Conservation (phyloP, 1,139 yeast genomes). For the Zhuliangozyma blackwelliae region DNA sequence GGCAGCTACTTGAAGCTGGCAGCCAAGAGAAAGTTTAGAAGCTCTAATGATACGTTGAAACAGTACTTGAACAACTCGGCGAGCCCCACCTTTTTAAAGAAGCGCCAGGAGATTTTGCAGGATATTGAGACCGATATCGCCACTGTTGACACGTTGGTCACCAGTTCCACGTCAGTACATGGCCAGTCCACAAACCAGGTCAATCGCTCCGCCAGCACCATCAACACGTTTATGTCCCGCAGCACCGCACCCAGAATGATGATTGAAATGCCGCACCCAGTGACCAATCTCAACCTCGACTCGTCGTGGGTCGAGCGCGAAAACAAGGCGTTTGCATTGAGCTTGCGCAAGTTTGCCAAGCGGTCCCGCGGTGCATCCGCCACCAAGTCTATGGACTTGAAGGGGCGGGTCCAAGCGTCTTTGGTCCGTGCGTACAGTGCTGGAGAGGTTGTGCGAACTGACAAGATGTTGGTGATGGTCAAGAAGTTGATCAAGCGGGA, state of each 20-base stretch:
- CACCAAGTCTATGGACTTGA: conserved; percentile 10
- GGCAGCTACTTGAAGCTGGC: conserved; percentile 4
- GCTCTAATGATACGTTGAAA: conserved; percentile 2
- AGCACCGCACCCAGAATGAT: conserved; percentile 10
- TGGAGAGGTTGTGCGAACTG: conserved; percentile 65
- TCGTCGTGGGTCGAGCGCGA: conserved; percentile 17
- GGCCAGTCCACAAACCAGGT: too few species aligned
- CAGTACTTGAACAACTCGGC: neutral
- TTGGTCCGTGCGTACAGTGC: conserved; percentile 27
- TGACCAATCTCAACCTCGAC: conserved; percentile 7
- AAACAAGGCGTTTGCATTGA: conserved; percentile 18
- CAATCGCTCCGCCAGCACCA: neutral
- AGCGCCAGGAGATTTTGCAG: conserved; percentile 1
- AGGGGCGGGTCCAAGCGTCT: conserved; percentile 17
- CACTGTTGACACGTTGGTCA: too few species aligned
- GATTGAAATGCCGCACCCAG: conserved; percentile 7
- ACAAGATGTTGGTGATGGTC: conserved; percentile 62
- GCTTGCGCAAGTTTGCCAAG: conserved; percentile 20
- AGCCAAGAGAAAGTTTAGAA: conserved; percentile 1
- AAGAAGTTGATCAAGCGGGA: conserved; percentile 38
- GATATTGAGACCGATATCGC: neutral
- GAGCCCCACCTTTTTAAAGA: neutral
- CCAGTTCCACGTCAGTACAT: too few species aligned
- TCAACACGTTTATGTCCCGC: conserved; percentile 4
- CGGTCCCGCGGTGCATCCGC: conserved; percentile 20